Conservation (phyloP, 2,329 filamentous ascomycete genomes). For the Penicillium sp. region DNA sequence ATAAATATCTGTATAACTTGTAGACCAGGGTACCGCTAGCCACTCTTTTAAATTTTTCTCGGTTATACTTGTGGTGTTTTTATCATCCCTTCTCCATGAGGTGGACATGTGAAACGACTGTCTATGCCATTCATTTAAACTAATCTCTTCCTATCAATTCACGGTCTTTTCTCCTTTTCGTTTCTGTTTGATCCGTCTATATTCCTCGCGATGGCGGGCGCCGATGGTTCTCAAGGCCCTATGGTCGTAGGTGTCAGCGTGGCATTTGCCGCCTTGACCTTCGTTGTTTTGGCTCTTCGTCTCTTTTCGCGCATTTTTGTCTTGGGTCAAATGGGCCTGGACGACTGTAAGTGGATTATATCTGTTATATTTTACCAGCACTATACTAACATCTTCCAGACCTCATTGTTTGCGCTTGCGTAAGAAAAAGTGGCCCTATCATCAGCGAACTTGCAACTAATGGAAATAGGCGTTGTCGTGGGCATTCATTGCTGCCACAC, state of each 20-base stretch:
- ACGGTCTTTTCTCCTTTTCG: neutral
- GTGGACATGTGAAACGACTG: conserved; percentile 1
- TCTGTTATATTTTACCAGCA: neutral
- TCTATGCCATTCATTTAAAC: neutral
- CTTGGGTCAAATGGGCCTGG: conserved; percentile 27
- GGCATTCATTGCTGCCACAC: conserved; percentile 36
- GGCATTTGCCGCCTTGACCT: conserved; percentile 38
- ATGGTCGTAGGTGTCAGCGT: conserved; percentile 34
- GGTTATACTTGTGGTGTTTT: neutral
- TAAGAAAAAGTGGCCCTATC: conserved; percentile 13
- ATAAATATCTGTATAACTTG: neutral
- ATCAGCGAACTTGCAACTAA: neutral
- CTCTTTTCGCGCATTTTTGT: conserved; percentile 42
- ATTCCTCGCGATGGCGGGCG: conserved; percentile 15
- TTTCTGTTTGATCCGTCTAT: neutral
- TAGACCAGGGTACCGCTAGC: neutral
- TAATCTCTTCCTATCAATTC: neutral
- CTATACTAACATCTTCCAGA: conserved; percentile 18
- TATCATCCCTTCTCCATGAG: neutral
- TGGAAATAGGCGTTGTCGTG: conserved; percentile 28
- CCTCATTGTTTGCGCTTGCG: conserved; percentile 30
- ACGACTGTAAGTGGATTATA: conserved; percentile 27
- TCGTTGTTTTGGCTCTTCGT: conserved; percentile 36
- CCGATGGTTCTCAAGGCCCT: conserved; percentile 32
- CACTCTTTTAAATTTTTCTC: neutral